Conservation (phyloP, 1,284 basidiomycete species). For the Apiotrichum mycotoxinovorans region DNA sequence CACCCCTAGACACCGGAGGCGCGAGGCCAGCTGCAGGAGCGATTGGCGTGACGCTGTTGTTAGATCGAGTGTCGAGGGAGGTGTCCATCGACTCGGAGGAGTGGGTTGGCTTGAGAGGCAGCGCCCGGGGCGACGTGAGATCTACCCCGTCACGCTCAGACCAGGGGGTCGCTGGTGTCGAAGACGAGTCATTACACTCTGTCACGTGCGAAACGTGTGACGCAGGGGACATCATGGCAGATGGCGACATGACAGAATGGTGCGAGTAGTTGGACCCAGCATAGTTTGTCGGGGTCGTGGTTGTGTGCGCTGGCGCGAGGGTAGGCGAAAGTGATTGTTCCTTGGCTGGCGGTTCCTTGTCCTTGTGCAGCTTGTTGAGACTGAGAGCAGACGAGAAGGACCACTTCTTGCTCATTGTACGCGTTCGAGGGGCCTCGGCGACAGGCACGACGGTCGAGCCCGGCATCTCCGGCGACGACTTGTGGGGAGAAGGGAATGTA, state of each 20-base stretch:
- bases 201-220: background rate
- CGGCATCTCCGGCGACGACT: constrained; percentile 13
- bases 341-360: constrained; percentile 18
- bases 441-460: background rate
- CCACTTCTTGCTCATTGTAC: constrained; percentile 77
- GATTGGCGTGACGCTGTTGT: constrained; percentile 25
- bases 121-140: constrained; percentile 21
- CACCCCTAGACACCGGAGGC: constrained; percentile 19
- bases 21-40: constrained; percentile 11
- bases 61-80: constrained; percentile 15
- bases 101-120: constrained; percentile 11
- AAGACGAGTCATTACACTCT: constrained; percentile 5
- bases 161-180: constrained; percentile 32
- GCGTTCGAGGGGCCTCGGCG: constrained; percentile 10
- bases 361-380: constrained; percentile 57
- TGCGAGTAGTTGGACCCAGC: constrained; percentile 8
- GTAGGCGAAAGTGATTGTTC: background rate
- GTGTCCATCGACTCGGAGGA: constrained; percentile 15
- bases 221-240: background rate
- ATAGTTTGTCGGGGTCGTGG: constrained; percentile 22
- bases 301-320: constrained; percentile 21
- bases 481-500: constrained; percentile 12
- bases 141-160: constrained; percentile 25
- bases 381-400: constrained; percentile 88
- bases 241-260: background rate